These are phyloP conservation scores for Exophiala oligosperma DNA, from an alignment of 2,329 filamentous ascomycete genomes.

Conservation along the genomic window DNA sequence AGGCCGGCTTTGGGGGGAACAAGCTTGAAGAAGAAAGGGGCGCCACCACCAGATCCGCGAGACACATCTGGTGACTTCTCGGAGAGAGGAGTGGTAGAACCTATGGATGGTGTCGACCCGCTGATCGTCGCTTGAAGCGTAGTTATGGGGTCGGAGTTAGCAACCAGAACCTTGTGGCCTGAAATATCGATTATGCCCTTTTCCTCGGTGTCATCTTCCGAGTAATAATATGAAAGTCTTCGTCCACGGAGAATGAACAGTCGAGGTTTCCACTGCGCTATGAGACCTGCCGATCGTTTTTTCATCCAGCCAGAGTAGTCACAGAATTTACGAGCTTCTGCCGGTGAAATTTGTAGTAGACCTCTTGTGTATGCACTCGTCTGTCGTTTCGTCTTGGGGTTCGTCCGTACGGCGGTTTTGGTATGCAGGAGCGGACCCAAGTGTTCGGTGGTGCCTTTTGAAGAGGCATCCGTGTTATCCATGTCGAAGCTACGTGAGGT, in stretches of 20 bases:
- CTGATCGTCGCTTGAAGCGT: constrained; percentile 89
- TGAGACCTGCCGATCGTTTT: constrained; percentile 93
- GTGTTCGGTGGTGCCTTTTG: constrained; percentile 49
- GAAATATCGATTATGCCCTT: constrained; percentile 97
- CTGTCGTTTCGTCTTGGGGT: constrained; percentile 78
- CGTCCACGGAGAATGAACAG: constrained; percentile 93
- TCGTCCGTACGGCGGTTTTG: constrained; percentile 49
- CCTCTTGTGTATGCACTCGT: constrained; percentile 93
- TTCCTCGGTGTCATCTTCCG: constrained; percentile 87
- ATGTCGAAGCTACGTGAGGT: constrained; percentile 73
- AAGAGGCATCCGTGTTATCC: constrained; percentile 67
- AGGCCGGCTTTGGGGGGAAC: constrained; percentile 85
- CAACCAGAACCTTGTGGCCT: constrained; percentile 92
- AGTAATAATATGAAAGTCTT: constrained; percentile 93
- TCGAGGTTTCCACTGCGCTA: constrained; percentile 96
- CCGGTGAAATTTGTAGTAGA: constrained; percentile 74
- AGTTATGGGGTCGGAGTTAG: constrained; percentile 86
- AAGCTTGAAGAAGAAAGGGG: constrained; percentile 97
- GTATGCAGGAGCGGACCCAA: constrained; percentile 42
- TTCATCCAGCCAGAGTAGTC: constrained; percentile 99
- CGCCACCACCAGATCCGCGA: constrained; percentile 49
- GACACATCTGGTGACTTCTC: constrained; percentile 32
- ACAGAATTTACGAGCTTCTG: constrained; percentile 79
- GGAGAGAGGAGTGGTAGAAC: constrained; percentile 37
- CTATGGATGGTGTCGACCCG: constrained; percentile 32